Base-by-base conservation (phyloP, 352 stramenopile genomes). In the Vaucheria bursata region DNA sequence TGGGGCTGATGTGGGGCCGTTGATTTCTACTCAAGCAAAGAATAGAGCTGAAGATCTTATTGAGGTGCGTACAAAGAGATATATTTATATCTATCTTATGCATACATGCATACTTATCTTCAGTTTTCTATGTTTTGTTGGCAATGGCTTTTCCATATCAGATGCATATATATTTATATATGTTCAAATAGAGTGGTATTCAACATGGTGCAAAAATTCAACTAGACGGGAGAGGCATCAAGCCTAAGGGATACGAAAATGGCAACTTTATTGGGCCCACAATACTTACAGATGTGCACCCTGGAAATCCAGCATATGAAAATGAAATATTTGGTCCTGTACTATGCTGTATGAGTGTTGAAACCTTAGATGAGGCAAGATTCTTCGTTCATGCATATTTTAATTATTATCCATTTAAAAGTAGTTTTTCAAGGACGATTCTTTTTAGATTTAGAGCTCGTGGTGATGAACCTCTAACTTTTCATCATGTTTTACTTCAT, bases 271-370 rank as follows among this genome's bases (percentile, higher is more conserved):
- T 98, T 7, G 93, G 91, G 32, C 94, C 94, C 8, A 98, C 94
- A 18, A 82, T 98, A 25, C 81, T 97, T 34, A 91, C 90, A 75
- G 88, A 92, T 69, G 83, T 85, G 0, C 83, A 90, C 67, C 68
- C 67, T 3, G 77, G 70, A 40, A 94, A 94, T 85, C 86, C 90
- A 5, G 87, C 90, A 64, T 96, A 96, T 87, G 83, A 87, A 33
- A 65, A 77, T 29, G 72, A 99, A 86, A 95, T 99, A 66, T 99
- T 99, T 85, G 95, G 91, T n/a, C 95, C 95, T 8, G 95, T 99
- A 45, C 84, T 99, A 32, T 88, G 90, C 38, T 92, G 90, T 85
- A 87, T 94, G 37, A 88, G 87, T 7, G 93, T 94, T 12, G 91
- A 97, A 68, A 97, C 91, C 29, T 86, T 98, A 34, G 93, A 98